Conservation (phyloP, 2,329 filamentous ascomycete species). For the Penicillium fuscoglaucum region DNA sequence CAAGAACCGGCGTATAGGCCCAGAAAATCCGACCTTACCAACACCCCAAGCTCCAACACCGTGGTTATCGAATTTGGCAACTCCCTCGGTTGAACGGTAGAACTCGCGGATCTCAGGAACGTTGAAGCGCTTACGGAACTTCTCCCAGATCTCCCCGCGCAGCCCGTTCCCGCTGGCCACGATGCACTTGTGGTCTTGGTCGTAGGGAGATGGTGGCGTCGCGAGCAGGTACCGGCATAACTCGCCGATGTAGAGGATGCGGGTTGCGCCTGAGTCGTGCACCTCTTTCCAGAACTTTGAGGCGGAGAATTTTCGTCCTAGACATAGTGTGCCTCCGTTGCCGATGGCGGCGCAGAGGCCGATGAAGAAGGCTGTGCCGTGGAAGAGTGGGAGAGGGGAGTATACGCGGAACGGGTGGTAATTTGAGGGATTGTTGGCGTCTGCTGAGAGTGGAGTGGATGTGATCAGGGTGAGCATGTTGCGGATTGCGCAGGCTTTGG, state of each 20-base stretch:
- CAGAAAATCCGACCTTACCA: slow-evolving; percentile 48
- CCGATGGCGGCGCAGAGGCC: slow-evolving; percentile 46
- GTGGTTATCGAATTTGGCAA: slow-evolving; percentile 49
- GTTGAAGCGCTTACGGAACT: slow-evolving; percentile 46
- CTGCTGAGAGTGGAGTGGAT: slow-evolving; percentile 39
- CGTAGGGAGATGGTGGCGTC: slow-evolving; percentile 47
- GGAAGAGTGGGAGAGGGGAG: slow-evolving; percentile 51
- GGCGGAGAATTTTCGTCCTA: slow-evolving; percentile 49
- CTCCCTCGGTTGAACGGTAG: slow-evolving; percentile 50
- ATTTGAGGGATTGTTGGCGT: slow-evolving; percentile 40
- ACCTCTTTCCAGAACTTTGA: slow-evolving; percentile 50
- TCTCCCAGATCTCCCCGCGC: slow-evolving; percentile 51
- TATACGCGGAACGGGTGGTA: slow-evolving; percentile 51
- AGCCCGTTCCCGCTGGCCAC: slow-evolving; percentile 52
- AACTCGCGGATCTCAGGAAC: slow-evolving; percentile 51
- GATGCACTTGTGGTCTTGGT: slow-evolving; percentile 47
- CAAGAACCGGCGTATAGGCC: slow-evolving; percentile 41
- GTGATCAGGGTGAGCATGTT: slow-evolving; percentile 42
- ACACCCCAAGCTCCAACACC: slow-evolving; percentile 44
- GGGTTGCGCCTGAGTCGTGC: slow-evolving; percentile 44
- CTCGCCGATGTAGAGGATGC: slow-evolving; percentile 52
- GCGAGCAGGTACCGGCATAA: slow-evolving; percentile 52
- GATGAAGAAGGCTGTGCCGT: slow-evolving; percentile 51
- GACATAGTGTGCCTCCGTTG: slow-evolving; percentile 44
- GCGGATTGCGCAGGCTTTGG: slow-evolving; percentile 48